Base-by-base conservation (phyloP, 441 rosid genomes). In the Brassica balearica region DNA sequence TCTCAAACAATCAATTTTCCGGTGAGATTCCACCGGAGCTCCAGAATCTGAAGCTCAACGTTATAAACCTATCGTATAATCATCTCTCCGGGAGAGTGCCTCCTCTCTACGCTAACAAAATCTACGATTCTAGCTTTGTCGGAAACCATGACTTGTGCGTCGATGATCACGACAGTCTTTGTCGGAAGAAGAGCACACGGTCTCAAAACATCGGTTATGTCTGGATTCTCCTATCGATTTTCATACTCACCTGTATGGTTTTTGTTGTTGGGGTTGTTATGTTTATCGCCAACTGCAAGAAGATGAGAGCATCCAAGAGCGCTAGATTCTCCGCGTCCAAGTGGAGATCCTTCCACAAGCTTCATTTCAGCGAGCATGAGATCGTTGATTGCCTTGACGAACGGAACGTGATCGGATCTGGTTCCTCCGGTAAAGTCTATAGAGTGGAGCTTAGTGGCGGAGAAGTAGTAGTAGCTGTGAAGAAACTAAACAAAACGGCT, bases 341-440 rank as follows among this genome's bases (percentile, higher is more conserved):
- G 81, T 90, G 95, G 95, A 87, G 75, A 76, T 82, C 89, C 0
- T 90, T 90, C 77, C 95, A 90, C 73, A 88, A 86, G 70, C 80
- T 88, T 38, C 90, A 81, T 20, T 90, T 90, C 65, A 86, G 87
- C 56, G 90, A 90, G 70, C 82, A 58, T 9, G 95, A 90, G 71
- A 82, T 90, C 46, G 68, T 73, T 7, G 82, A 76, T 66, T 80
- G 87, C 69, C 90, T 90, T 12, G 72, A 85, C 12, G 92, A 90
- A 79, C 84, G 80, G 55, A 90, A 87, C 61, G 82, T 90, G 20
- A 85, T 90, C 2, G 94, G 94, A 65, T 75, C 72, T 12, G 94
- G 94, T 22, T 81, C 87, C 15, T 90, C 95, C 0, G 91, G 92
- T 29, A 90, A 85, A 77, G 92, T 90, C 23, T 90, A 90, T 69